These are phyloP conservation scores for Calamus simplicifolius DNA, from an alignment of 176 grass and related monocot genomes.

Conservation along the genomic window DNA sequence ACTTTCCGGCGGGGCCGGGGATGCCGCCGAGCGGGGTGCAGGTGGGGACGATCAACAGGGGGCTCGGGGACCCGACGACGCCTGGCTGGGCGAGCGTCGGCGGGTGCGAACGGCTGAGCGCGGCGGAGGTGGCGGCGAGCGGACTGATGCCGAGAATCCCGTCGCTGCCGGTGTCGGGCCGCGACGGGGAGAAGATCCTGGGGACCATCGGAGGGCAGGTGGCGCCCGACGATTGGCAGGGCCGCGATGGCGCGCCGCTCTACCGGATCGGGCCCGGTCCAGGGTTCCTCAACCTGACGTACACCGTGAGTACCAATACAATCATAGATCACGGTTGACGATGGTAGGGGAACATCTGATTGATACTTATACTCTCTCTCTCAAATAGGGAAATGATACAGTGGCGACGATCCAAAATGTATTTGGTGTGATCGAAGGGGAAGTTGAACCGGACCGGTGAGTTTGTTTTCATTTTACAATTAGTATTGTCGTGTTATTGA, in stretches of 20 bases:
- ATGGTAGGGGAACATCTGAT: too few species aligned
- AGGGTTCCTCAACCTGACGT: conserved; percentile 64
- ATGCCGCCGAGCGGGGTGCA: conserved; percentile 76
- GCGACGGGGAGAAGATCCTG: conserved; percentile 57
- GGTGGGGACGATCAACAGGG: conserved; percentile 53
- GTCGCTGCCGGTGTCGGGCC: conserved; percentile 66
- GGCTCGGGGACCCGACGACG: conserved; percentile 61
- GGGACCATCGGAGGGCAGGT: conserved; percentile 38
- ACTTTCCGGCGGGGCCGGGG: conserved; percentile 63
- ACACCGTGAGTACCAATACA: conserved; percentile 23
- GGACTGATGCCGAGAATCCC: conserved; percentile 64
- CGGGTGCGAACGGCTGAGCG: conserved; percentile 57
- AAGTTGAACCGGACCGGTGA: too few species aligned
- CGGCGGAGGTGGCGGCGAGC: conserved; percentile 41
- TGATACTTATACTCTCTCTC: too few species aligned
- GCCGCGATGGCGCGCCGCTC: conserved; percentile 23
- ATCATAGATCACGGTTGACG: too few species aligned
- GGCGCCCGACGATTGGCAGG: conserved; percentile 81
- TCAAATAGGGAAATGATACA: too few species aligned
- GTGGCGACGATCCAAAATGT: too few species aligned
- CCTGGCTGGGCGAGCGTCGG: conserved; percentile 57
- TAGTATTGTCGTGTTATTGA: too few species aligned
- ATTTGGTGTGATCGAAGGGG: too few species aligned
- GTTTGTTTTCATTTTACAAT: too few species aligned
- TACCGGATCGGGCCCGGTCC: conserved; percentile 68